Evolutionary conservation across 139 green algal species (phyloP), one percentile per base, ranked within the genome.

Genomic region (Chlamydomonas eustigma): DNA sequence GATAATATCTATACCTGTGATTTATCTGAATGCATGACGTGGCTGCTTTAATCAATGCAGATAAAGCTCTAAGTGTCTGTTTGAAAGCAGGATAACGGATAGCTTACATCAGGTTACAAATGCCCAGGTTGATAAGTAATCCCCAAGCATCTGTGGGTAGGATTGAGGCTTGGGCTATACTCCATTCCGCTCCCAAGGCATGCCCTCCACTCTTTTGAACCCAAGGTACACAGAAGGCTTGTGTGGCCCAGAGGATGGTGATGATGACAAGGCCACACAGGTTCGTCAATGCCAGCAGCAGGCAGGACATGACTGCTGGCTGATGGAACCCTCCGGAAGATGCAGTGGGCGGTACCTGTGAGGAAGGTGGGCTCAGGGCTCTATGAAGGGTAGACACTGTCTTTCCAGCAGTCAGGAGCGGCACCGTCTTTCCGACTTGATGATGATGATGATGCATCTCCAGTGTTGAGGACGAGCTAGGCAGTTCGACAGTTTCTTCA

Each of bases 91-190:
- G 12, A 18, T 18, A 12, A 28, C 18, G 44, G 12, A 58, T 58
- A 18, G 18, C 44, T 58, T 18, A 58, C 65, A 72, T 72, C 32
- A 71, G 72, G 75, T 80, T 80, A 44, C 35, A 73, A 33, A 5
- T 39, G 39, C 75, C 75, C 25, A 80, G 18, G 4, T 67, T 34
- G 25, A 75, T 2, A 18, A 80, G 75, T 39, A 72, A 34, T 4
- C 3, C 8, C 65, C 65, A 72, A n/a, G 65, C 65, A 12, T 3
- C 65, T 28, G 22, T 8, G 52, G 52, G 52, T 28, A 68, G 18
- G 52, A 22, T 68, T 4, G 8, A 25, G 18, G 52, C 52, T 8
- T 68, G 39, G 50, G 39, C n/a, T 12, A 58, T 58, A 58, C 44
- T 67, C 36, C 71, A 32, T 2, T 4, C 1, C 3, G 39, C 32